Base-by-base conservation (phyloP, 2,329 filamentous ascomycete genomes). In the Sphaceloma murrayae region DNA sequence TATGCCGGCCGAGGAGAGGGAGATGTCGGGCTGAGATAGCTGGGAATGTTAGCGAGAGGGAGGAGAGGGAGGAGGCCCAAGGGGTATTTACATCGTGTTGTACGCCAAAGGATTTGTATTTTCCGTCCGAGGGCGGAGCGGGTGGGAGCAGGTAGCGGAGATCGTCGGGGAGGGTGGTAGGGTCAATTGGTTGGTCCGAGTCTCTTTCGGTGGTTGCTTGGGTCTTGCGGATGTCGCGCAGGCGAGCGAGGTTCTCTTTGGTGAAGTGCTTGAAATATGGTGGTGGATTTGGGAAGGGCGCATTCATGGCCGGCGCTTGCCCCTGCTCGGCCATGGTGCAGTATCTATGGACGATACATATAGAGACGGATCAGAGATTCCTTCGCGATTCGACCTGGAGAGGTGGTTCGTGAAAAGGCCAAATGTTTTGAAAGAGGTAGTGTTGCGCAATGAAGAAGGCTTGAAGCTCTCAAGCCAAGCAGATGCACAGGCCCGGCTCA, bases 221-320 rank as follows among this genome's bases (percentile, higher is more conserved):
- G 56, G 26, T 61, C 53, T 22, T 59, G 51, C 19, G 55, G 10
- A 54, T 46, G 13, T 55, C 53, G 21, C 50, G 51, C 17, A 83
- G 64, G 36, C 76, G 77, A 10, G 75, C 65, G 43, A 85, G 56
- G 57, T 89, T 93, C 19, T 82, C 77, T 2, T 77, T 62, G 0
- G 85, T 94, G 64, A 96, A 96, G 60, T 84, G 74, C 53, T 82
- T 80, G 79, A 85, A 96, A 66, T 95, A 94, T 1, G 82, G 80
- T 18, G 91, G 91, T 18, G 91, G 91, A 43, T 82, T 77, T 17
- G 91, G 89, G 60, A 87, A 94, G 30, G 80, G 77, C 17, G 82
- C 77, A 18, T 78, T 49, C 30, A 53, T 53, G 27, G 45, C 39
- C 13, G 72, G 54, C 44, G 64, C 53, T 54, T 68, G 65, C 44